A percentile compares a stretch with the other conserved stretches of the same genome.
Conservation (phyloP, 345 rosid species). For the Populus tremula region DNA sequence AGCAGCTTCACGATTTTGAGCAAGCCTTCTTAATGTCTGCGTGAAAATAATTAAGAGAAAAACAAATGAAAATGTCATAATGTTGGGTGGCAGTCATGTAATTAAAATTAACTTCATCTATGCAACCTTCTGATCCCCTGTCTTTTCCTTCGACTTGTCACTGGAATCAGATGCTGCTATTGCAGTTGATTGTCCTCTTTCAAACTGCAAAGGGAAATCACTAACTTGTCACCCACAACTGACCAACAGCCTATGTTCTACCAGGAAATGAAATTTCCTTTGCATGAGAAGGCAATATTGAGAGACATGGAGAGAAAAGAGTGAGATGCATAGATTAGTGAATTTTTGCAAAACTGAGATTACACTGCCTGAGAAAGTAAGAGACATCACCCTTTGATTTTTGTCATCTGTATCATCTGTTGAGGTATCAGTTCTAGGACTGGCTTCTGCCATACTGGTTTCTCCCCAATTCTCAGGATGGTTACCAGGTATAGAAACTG, state of each 20-base stretch:
- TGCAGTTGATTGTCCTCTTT: slow-evolving; percentile 48
- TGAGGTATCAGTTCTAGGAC: slow-evolving; percentile 84
- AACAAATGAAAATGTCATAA: not conserved
- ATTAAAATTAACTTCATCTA: not conserved
- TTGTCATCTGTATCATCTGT: slow-evolving; percentile 86
- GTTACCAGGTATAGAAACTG: slow-evolving; percentile 43
- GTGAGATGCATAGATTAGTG: not conserved
- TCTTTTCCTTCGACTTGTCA: slow-evolving; percentile 83
- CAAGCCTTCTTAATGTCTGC: slow-evolving; percentile 90
- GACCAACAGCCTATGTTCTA: slow-evolving; percentile 9
- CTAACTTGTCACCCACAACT: slow-evolving; percentile 12
- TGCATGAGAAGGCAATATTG: not conserved
- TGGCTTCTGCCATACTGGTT: slow-evolving; percentile 68
- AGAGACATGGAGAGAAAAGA: not conserved
- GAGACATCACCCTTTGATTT: slow-evolving; percentile 60
- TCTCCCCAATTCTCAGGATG: slow-evolving; percentile 60
- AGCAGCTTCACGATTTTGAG: slow-evolving; percentile 99
- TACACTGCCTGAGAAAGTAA: not conserved
- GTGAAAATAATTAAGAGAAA: slow-evolving; percentile 11
- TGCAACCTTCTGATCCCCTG: slow-evolving; percentile 75
- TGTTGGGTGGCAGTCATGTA: not conserved
- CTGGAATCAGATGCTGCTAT: slow-evolving; percentile 72
- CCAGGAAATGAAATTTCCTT: not conserved
- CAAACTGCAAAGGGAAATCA: slow-evolving; percentile 51
- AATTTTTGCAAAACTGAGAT: not conserved